Percentiles rank a stretch among this genome's conserved stretches.
Evolutionary conservation across 495 filamentous ascomycete genomes (phyloP).

Genomic region (Pyrenopolyporus hunteri): DNA sequence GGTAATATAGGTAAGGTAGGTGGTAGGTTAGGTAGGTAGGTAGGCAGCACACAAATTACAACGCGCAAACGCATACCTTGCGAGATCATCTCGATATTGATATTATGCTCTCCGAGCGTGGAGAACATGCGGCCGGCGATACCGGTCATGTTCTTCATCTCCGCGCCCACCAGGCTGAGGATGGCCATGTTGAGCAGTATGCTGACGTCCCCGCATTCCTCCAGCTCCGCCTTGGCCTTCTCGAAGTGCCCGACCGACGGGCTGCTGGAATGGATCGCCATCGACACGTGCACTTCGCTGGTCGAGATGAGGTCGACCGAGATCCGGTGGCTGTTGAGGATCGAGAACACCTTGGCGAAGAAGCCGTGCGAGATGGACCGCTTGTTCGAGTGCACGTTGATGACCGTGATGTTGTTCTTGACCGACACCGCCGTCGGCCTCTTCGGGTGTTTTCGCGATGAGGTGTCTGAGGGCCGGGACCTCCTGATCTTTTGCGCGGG

Average conservation of each 20-base stretch:
- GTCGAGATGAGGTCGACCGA: conserved; percentile 94
- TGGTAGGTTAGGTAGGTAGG: no score
- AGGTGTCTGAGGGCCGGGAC: conserved; percentile 50
- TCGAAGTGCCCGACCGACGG: conserved; percentile 69
- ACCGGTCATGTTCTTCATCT: conserved; percentile 95
- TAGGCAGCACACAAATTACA: not conserved
- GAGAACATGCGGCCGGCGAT: conserved; percentile 90
- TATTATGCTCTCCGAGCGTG: conserved; percentile 81
- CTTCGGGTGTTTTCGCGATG: conserved; percentile 59
- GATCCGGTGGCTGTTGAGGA: conserved; percentile 77
- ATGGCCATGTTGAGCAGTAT: conserved; percentile 89
- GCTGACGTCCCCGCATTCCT: conserved; percentile 81
- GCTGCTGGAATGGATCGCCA: conserved; percentile 84
- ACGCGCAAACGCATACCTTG: conserved; percentile 67
- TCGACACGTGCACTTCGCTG: conserved; percentile 91
- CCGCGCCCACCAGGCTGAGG: conserved; percentile 85
- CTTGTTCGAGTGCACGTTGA: conserved; percentile 95
- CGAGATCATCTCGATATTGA: conserved; percentile 98
- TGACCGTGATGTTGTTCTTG: conserved; percentile 88
- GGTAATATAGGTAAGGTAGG: no score
- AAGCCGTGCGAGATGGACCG: conserved; percentile 85
- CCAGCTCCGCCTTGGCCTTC: conserved; percentile 70
- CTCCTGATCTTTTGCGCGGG: conserved; percentile 54
- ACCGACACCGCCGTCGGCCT: conserved; percentile 93
- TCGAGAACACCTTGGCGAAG: conserved; percentile 86